Evolutionary conservation across 495 filamentous ascomycete genomes (phyloP), one percentile per base, ranked within the genome.

Genomic region (Lentithecium fluviatile): DNA sequence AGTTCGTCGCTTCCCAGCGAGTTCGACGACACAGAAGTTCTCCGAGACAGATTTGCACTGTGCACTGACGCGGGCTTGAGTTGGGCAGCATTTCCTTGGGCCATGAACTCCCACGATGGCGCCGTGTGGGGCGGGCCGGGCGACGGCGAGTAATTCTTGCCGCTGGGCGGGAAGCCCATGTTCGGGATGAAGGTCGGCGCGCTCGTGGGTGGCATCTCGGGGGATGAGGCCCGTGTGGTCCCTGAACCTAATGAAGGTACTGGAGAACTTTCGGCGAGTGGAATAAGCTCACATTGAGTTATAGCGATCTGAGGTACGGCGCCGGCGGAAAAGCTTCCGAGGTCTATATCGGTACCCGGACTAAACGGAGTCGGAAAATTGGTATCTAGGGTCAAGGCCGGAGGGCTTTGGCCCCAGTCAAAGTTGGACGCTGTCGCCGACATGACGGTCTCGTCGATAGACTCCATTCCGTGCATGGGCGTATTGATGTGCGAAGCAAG

Each of bases 401-500:
- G 43, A 10, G 61, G 61, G 19, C 48, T 58, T 38, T 53, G 54
- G 29, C 29, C 29, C 61, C 61, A 64, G 49, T 59, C 55, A 17
- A 64, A 54, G 24, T 15, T 50, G 1, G 58, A 32, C 17, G 46
- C 3, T 12, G 45, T n/a, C 11, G 37, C 36, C 10, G 19, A 47
- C 48, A 59, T 59, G 24, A 64, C 3, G 36, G 37, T 37, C 36
- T 59, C 37, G 24, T 58, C 49, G 10, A 64, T 64, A 1, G 54
- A 58, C 34, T 64, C 61, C 61, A 64, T 64, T 17, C 61, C 61
- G 24, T 64, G 61, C 55, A 64, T 59, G 8, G 61, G 61, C 40
- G 61, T 26, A 36, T 55, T 64, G 17, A 64, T 42, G 19, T 64
- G 61, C 2, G 61, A 48, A 8, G 54, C 55, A 2, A 64, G 43